These are phyloP conservation scores for Populus tremula DNA, from an alignment of 345 rosid species.

Conservation along the genomic window DNA sequence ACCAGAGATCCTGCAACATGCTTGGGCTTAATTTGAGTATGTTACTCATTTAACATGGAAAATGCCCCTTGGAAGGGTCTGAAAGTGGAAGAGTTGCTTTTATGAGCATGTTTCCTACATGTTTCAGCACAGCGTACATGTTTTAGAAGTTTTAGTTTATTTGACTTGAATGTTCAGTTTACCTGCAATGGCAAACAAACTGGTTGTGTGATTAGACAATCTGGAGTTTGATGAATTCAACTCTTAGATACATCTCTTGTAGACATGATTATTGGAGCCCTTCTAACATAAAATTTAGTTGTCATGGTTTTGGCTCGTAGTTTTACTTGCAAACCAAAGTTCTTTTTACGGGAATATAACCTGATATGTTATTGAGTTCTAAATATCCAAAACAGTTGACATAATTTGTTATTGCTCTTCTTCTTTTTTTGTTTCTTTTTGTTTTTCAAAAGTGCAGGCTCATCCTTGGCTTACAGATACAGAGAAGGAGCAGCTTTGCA, in stretches of 20 bases:
- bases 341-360: neutral
- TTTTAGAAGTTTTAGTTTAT: neutral
- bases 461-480: conserved; percentile 81
- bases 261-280: neutral
- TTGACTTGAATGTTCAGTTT: neutral
- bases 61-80: too few species aligned
- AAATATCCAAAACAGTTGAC: neutral
- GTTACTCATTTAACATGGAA: too few species aligned
- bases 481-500: conserved; percentile 67
- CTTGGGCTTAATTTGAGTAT: neutral
- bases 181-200: neutral
- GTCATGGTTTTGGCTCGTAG: neutral
- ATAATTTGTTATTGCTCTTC: neutral
- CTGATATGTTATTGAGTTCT: neutral
- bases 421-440: neutral
- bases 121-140: neutral
- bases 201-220: neutral
- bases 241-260: neutral
- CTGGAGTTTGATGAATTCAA: neutral
- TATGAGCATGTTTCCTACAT: neutral
- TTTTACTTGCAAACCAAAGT: neutral
- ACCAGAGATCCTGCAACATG: neutral
- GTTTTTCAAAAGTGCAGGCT: conserved; percentile 44
- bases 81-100: neutral
- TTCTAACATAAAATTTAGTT: neutral